These are phyloP conservation scores for Musa troglodytarum DNA, from an alignment of 176 grass and related monocot genomes.

Conservation along the genomic window DNA sequence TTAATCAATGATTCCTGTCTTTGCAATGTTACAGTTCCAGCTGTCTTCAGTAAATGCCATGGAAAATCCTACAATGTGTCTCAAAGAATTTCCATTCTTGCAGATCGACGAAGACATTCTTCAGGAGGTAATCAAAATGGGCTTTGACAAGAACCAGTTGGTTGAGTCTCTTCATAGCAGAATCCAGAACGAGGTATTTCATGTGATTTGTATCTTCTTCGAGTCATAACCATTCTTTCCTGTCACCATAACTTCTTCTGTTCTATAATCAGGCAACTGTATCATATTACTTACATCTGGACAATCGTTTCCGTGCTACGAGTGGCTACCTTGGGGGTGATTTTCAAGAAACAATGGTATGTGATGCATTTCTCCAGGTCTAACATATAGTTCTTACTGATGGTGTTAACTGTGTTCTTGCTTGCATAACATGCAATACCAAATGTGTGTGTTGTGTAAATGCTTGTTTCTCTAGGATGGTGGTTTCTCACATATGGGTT, in stretches of 20 bases:
- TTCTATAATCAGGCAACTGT: constrained; percentile 60
- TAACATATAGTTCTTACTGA: neutral
- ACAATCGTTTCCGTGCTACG: constrained; percentile 76
- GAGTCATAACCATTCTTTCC: neutral
- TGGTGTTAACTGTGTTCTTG: neutral
- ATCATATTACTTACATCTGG: constrained; percentile 88
- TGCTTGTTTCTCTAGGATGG: constrained; percentile 17
- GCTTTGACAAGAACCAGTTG: constrained; percentile 75
- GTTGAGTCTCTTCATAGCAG: constrained; percentile 68
- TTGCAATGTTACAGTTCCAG: too few species aligned
- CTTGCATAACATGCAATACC: neutral
- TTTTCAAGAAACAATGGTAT: constrained; percentile 67
- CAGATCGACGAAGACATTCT: constrained; percentile 96
- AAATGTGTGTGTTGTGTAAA: neutral
- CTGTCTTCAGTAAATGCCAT: too few species aligned
- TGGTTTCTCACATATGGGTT: neutral
- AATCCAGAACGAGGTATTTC: constrained; percentile 78
- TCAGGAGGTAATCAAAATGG: constrained; percentile 61
- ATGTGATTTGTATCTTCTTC: neutral
- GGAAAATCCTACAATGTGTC: too few species aligned
- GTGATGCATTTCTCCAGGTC: constrained; percentile 9
- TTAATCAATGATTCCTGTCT: too few species aligned
- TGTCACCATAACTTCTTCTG: neutral
- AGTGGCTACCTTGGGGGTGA: constrained; percentile 83
- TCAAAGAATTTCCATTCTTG: constrained; percentile 21